These are phyloP conservation scores for Rhizopus microsporus DNA, from an alignment of 371 early-diverging fungal species.

Conservation along the genomic window DNA sequence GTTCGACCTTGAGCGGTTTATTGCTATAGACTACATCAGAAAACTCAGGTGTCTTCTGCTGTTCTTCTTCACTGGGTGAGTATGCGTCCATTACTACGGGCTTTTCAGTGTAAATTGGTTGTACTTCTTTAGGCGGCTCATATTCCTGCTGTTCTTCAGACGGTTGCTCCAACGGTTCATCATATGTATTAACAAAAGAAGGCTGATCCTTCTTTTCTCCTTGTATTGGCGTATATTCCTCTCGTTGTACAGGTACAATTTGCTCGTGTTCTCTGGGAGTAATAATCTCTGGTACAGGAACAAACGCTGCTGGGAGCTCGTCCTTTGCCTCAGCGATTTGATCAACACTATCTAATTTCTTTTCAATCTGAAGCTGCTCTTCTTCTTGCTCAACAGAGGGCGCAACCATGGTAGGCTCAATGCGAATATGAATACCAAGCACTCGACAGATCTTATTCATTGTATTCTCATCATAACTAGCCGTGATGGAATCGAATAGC, in stretches of 20 bases:
- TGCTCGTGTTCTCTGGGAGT: too few species aligned
- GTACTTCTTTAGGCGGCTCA: neutral
- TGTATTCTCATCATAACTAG: slow-evolving; percentile 31
- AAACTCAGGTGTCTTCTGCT: neutral
- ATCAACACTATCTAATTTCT: too few species aligned
- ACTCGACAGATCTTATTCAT: slow-evolving; percentile 36
- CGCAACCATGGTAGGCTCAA: slow-evolving; percentile 16
- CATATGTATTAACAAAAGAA: too few species aligned
- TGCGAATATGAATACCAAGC: slow-evolving; percentile 42
- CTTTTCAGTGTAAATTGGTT: neutral
- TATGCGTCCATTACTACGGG: neutral
- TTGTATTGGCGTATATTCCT: neutral
- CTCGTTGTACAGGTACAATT: too few species aligned
- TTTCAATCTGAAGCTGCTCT: neutral
- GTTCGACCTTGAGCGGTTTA: neutral
- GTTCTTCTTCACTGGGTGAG: neutral
- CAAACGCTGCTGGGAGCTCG: too few species aligned
- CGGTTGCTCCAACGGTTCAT: neutral
- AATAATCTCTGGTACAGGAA: too few species aligned
- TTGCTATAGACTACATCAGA: neutral
- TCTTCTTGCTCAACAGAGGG: neutral
- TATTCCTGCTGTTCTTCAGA: neutral
- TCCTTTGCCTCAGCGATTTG: too few species aligned
- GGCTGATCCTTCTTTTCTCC: neutral
- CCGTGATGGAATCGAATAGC: slow-evolving; percentile 38